Base-by-base conservation (phyloP, 2,329 filamentous ascomycete species). In the Scedosporium boydii region DNA sequence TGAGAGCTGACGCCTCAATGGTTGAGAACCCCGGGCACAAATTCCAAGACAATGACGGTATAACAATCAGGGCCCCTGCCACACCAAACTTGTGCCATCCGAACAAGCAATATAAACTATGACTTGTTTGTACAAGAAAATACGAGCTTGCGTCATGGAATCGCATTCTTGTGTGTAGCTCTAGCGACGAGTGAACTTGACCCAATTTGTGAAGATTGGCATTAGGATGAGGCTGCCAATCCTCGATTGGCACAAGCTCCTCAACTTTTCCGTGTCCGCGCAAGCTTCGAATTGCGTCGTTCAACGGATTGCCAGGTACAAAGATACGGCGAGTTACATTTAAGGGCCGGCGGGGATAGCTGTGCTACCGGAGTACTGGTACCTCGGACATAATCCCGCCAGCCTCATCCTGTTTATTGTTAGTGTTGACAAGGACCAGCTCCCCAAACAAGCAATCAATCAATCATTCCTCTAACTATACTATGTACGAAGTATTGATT, bases 1-100 rank as follows among this genome's bases (percentile, higher is more conserved):
- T 60, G 58, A 60, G 58, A 46, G 21, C 21, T 44, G 41, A 12
- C n/a, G 18, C 56, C 41, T n/a, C 58, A 60, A n/a, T 60, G 58
- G 58, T 60, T 60, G 58, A 38, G 58, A 38, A 60, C 58, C 41
- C 58, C 21, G 12, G 41, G 18, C n/a, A 44, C 41, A 10, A 16
- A 26, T 46, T 44, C n/a, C 42, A 46, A 48, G n/a, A 58, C 34
- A 41, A 58, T 1, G 29, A 6, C 55, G 21, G 38, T 27, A 29
- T 23, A 29, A 26, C 14, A 60, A 46, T 6, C 42, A 12, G 21
- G 34, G 16, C 29, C 29, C 29, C 34, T 38, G 34, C 34, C 34
- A 38, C 34, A 38, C 34, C 10, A 38, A 38, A 38, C 34, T 38
- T 38, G 34, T 38, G 34, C 34, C 34, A 38, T 38, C 34, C 34